Evolutionary conservation across 306 rosid species (phyloP), one percentile per base, ranked within the genome.

Genomic region (Inga leiocalycina): DNA sequence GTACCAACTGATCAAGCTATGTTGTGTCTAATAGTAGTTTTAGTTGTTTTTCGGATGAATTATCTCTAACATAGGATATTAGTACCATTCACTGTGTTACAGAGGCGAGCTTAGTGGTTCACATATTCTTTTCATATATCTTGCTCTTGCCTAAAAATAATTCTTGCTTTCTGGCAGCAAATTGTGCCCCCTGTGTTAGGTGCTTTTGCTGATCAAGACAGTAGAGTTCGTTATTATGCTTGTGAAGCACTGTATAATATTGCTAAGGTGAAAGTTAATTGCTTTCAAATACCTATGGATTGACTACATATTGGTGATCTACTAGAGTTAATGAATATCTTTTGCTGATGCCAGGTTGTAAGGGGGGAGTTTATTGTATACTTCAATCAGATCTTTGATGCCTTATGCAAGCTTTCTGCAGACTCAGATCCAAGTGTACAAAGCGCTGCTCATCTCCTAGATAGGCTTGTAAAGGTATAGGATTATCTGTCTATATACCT

Each of bases 161-260:
- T 75, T 71, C 12, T 84, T 88, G 77, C 56, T 35, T 73, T 52
- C 7, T 91, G 79, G 76, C 98, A 97, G 99, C 97, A 90, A 88
- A 94, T 97, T 77, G 99, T 97, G 81, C 97, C 92, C 16, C 98
- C 99, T 22, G 99, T 97, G 76, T 92, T 97, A 71, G 78, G 64
- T 79, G 93, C 99, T 77, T 97, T 97, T 85, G 80, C 91, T 73
- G 99, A 97, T 87, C 97, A 93, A 90, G 99, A 97, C 81, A 90
- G 97, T 90, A 91, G 98, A 87, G 99, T 94, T 79, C 99, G 99
- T 41, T 97, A 97, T 89, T 94, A 97, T 92, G 98, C 99, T 71
- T 97, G 99, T 51, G 99, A 97, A 87, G 97, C 99, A 49, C 89
- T 97, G 48, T 97, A 97, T 81, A 97, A 97, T 86, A 97, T 97